Evolutionary conservation across 2,329 filamentous ascomycete species (phyloP), one percentile per base, ranked within the genome.

Genomic region (Stenocarpella maydis): DNA sequence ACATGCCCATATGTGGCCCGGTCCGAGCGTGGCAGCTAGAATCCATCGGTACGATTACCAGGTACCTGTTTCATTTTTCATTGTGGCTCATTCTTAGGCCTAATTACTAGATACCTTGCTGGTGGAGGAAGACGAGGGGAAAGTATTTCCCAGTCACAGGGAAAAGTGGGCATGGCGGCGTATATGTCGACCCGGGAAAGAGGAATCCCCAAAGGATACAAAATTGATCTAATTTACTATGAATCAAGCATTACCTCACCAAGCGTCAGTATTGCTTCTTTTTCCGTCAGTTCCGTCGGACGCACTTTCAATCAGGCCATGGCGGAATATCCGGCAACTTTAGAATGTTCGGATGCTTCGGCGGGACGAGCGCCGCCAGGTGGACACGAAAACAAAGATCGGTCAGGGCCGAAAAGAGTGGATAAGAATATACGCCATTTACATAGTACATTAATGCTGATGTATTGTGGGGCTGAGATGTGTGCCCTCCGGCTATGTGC

Each of bases 111-210:
- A 24, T 34, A 19, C 45, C 55, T 19, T 7, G 10, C 21, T 4
- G 26, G 37, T 54, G 49, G 64, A 66, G 50, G 26, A 47, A 26
- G 39, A 19, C n/a, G 41, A 50, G 64, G 24, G 21, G n/a, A 66
- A 66, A 53, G 34, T 45, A 45, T 66, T 54, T 31, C 64, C 64
- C 39, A 45, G 26, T 43, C 4, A 37, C 39, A 26, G 12, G 24
- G 19, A 10, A 3, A 37, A 10, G 64, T 65, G 64, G 64, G 64
- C 55, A 55, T 37, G 14, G 15, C 24, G 26, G 8, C 41, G 19
- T 45, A n/a, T 8, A 26, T 15, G 4, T 37, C 26, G 6, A 28
- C 26, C 50, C 64, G 64, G 64, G 14, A 66, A 47, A 66, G 64
- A 66, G 64, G 47, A 54, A 47, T 15, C 12, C 64, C 64, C 26